Evolutionary conservation across 805 yeast genomes (phyloP), one percentile per base, ranked within the genome.

Genomic region (Saccharomycopsis selenospora): DNA sequence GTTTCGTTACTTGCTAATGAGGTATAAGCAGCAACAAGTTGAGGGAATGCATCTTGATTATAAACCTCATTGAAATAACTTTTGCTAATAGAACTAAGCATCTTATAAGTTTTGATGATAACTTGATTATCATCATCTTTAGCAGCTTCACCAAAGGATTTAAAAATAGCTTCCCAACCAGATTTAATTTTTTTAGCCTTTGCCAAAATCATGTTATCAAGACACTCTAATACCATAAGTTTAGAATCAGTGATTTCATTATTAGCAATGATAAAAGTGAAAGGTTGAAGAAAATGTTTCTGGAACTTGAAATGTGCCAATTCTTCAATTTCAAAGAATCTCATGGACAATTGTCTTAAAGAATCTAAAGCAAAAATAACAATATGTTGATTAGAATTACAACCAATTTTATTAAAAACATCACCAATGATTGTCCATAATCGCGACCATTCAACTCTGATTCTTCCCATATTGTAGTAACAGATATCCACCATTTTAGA

Each of bases 401-500:
- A 81, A 2, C 95, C 95, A 55, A 89, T 90, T 43, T 72, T 76
- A 55, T 87, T 86, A 68, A 93, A 93, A 40, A 86, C 85, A 50
- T 77, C 85, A 13, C 95, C 96, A 85, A 93, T 85, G 7, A 86
- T 84, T 13, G 85, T 77, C 99, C 99, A 93, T 51, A 93, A 72
- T 47, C 87, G 91, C 4, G 95, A 79, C 97, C 99, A 93, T 66
- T 95, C 96, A 53, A 93, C 81, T 64, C 96, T 79, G 58, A 93
- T 90, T 70, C 99, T 85, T 45, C 80, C 80, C 97, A 93, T 93
- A 63, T 95, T 95, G 70, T 95, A 93, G 65, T 93, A 91, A 66
- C 97, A 91, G 40, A 93, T 95, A 66, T 95, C 99, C 46, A 93
- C 95, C 73, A 93, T 85, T 62, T 93, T 93, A 61, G 89, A 98